These are phyloP conservation scores for Orobanche coerulescens DNA, from an alignment of 257 asterid species.

Conservation along the genomic window DNA sequence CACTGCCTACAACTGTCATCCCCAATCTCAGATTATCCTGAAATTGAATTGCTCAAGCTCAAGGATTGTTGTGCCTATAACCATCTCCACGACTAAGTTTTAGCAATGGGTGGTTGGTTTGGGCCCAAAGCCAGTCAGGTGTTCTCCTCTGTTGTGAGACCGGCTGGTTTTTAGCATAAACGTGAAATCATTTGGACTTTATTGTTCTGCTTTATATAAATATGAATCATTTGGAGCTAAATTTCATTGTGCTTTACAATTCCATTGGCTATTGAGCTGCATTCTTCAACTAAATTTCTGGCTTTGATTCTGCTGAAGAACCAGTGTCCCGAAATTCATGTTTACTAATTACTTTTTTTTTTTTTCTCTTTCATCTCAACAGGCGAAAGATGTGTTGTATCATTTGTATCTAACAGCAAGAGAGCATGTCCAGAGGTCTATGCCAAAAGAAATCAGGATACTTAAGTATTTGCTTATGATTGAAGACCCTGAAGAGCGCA, in stretches of 20 bases:
- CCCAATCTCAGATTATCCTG: too few relatives aligned
- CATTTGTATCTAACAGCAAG: conserved; percentile 65
- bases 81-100: background rate
- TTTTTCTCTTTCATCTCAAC: background rate
- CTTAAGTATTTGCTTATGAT: conserved; percentile 72
- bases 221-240: background rate
- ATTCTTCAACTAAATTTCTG: background rate
- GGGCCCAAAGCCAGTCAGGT: background rate
- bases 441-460: conserved; percentile 92
- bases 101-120: background rate
- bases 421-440: conserved; percentile 77
- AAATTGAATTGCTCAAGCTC: background rate
- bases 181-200: too few relatives aligned
- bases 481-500: conserved; percentile 73
- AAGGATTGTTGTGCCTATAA: background rate
- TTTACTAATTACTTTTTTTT: background rate
- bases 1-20: background rate
- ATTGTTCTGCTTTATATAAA: background rate
- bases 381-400: conserved; percentile 78
- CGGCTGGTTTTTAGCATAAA: too few relatives aligned
- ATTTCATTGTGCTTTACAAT: background rate
- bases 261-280: background rate
- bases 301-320: background rate
- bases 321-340: background rate
- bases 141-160: background rate